These are phyloP conservation scores for Pyricularia sp. DNA, from an alignment of 2,329 filamentous ascomycete species.

Conservation along the genomic window DNA sequence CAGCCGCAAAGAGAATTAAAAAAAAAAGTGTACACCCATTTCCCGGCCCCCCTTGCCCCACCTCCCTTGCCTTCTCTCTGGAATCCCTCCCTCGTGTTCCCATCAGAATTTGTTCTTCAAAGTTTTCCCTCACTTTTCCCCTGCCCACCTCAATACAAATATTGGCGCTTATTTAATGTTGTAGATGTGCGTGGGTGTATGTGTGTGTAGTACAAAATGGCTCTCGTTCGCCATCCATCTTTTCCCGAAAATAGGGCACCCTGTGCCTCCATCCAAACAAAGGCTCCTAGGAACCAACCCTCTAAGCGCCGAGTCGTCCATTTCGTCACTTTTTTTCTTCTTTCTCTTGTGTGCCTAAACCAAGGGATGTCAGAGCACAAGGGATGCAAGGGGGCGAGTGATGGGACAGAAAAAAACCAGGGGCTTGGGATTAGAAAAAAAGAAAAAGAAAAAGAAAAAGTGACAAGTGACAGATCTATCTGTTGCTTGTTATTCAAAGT, in stretches of 20 bases:
- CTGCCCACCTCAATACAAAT: neutral
- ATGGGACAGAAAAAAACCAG: neutral
- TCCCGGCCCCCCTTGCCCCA: neutral
- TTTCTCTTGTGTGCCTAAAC: neutral
- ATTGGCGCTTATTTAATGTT: neutral
- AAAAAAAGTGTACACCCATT: no score
- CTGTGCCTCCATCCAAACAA: neutral
- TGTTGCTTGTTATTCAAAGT: neutral
- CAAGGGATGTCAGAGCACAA: neutral
- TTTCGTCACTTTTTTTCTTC: neutral
- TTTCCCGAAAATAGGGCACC: neutral
- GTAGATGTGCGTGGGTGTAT: no score
- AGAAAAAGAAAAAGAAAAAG: neutral
- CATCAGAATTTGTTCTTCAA: neutral
- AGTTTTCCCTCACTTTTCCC: neutral
- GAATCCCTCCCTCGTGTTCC: neutral
- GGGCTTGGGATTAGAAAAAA: neutral
- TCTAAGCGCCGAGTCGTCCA: neutral
- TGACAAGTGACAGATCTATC: neutral
- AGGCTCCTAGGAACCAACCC: neutral
- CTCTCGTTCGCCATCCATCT: neutral
- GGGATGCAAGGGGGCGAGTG: no score
- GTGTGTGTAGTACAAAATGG: neutral
- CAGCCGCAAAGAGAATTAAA: neutral
- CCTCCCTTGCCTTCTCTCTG: neutral